Percentiles rank a stretch among this genome's conserved stretches.
These are phyloP conservation scores for Talaromyces sp. DNA, from an alignment of 2,329 filamentous ascomycete genomes.

Conservation along the genomic window DNA sequence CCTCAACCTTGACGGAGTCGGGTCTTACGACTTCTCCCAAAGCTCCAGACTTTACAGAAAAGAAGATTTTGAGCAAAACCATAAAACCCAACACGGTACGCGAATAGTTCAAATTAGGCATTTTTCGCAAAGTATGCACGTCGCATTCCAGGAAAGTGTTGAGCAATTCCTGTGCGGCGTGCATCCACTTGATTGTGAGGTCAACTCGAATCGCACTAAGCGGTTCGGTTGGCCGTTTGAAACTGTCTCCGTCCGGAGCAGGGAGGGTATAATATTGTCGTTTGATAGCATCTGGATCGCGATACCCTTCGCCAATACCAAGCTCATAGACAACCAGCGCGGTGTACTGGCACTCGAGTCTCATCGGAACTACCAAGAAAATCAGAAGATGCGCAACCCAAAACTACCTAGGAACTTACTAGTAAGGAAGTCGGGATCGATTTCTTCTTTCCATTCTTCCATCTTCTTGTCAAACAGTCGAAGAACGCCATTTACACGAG, in stretches of 20 bases:
- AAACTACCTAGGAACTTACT: conserved; percentile 14
- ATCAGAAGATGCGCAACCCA: neutral
- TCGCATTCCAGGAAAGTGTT: conserved; percentile 30
- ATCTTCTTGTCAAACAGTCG: conserved; percentile 34
- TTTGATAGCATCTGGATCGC: conserved; percentile 32
- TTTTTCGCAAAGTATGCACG: conserved; percentile 29
- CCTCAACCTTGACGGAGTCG: conserved; percentile 27
- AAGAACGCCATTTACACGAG: conserved; percentile 30
- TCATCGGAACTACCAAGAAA: conserved; percentile 23
- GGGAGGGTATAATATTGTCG: conserved; percentile 31
- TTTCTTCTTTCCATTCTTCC: conserved; percentile 29
- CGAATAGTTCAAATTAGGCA: conserved; percentile 32
- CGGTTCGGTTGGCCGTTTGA: conserved; percentile 13
- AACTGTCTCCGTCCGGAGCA: conserved; percentile 21
- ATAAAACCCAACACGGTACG: conserved; percentile 29
- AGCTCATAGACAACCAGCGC: conserved; percentile 32
- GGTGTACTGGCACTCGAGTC: conserved; percentile 28
- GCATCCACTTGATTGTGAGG: conserved; percentile 36
- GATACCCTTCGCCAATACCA: conserved; percentile 32
- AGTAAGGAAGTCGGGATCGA: conserved; percentile 25
- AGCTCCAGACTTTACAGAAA: conserved; percentile 26
- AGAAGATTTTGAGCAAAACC: conserved; percentile 33
- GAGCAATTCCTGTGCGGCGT: conserved; percentile 30
- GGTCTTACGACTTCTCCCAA: conserved; percentile 29
- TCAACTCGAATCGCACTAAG: conserved; percentile 33